Conservation (phyloP, 1,284 basidiomycete genomes). For the Ceratobasidium papillatum region DNA sequence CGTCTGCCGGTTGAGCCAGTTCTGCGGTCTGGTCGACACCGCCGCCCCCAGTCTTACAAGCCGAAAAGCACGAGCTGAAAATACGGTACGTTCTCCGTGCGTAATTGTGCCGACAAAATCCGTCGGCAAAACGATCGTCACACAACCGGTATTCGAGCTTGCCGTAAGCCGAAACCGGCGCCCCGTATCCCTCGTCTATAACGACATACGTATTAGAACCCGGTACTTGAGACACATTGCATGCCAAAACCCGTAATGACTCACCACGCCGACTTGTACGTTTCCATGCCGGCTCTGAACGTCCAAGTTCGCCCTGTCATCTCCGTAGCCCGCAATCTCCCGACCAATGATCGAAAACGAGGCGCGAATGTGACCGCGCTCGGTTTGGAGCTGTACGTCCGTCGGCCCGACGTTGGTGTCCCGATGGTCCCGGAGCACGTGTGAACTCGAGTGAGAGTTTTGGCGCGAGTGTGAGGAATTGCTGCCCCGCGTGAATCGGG, state of each 20-base stretch:
- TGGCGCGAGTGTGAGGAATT: neutral
- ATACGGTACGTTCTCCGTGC: slow-evolving; percentile 28
- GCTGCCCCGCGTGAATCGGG: slow-evolving; percentile 29
- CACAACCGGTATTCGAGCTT: slow-evolving; percentile 22
- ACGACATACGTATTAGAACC: neutral
- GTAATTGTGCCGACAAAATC: slow-evolving; percentile 38
- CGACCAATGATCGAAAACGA: slow-evolving; percentile 29
- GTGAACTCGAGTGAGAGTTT: slow-evolving; percentile 4
- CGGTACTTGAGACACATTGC: neutral
- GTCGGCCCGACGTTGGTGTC: slow-evolving; percentile 34
- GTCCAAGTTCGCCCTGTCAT: slow-evolving; percentile 32
- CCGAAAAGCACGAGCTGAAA: slow-evolving; percentile 35
- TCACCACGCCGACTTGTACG: slow-evolving; percentile 19
- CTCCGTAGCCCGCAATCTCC: neutral
- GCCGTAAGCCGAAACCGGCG: slow-evolving; percentile 33
- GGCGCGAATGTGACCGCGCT: slow-evolving; percentile 14
- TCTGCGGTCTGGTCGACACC: slow-evolving; percentile 10
- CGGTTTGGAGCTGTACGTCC: slow-evolving; percentile 31
- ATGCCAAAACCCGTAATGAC: neutral
- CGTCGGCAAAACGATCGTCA: slow-evolving; percentile 17
- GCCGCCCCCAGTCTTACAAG: slow-evolving; percentile 31
- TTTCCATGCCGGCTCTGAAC: slow-evolving; percentile 26
- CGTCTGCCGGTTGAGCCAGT: slow-evolving; percentile 31
- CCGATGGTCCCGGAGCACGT: slow-evolving; percentile 17
- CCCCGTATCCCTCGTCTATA: slow-evolving; percentile 22